Evolutionary conservation across 768 basidiomycete species (phyloP).

Genomic region (Infundibulicybe gibba): DNA sequence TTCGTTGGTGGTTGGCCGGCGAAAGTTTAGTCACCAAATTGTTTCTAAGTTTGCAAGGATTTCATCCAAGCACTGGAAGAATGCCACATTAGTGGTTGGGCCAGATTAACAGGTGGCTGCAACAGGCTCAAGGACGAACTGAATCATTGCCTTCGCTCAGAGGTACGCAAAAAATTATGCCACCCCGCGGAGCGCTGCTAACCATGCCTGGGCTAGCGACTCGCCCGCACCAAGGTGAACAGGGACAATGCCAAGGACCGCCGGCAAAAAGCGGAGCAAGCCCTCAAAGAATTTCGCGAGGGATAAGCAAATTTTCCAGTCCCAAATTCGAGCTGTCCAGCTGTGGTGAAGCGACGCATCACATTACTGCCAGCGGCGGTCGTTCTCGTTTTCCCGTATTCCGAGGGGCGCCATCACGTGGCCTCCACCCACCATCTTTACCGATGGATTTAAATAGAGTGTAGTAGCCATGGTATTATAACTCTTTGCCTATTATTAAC

Average conservation of each 20-base stretch:
- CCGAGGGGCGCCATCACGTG: too few relatives aligned
- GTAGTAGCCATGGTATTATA: too few relatives aligned
- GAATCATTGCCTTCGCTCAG: constrained; percentile 66
- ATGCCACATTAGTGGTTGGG: constrained; percentile 64
- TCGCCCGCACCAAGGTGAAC: constrained; percentile 56
- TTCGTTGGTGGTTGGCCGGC: constrained; percentile 1
- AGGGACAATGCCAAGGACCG: constrained; percentile 57
- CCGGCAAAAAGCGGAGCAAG: constrained; percentile 53
- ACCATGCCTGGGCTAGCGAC: constrained; percentile 35
- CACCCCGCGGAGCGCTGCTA: constrained; percentile 4
- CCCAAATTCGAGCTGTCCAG: constrained; percentile 1
- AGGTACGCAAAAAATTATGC: constrained; percentile 39
- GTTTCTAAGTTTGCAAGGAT: constrained; percentile 58
- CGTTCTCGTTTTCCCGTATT: too few relatives aligned
- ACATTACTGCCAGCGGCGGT: too few relatives aligned
- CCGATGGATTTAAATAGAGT: too few relatives aligned
- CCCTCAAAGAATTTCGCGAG: constrained; percentile 57
- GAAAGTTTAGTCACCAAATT: constrained; percentile 1
- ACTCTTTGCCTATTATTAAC: too few relatives aligned
- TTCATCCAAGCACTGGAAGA: constrained; percentile 74
- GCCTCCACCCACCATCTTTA: too few relatives aligned
- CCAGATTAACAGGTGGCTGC: constrained; percentile 65
- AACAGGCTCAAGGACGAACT: constrained; percentile 65
- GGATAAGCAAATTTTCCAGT: constrained; percentile 5
- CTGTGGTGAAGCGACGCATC: background rate